Evolutionary conservation across 2,329 filamentous ascomycete species (phyloP), one percentile per base, ranked within the genome.

Genomic region (Fusarium drepaniforme): DNA sequence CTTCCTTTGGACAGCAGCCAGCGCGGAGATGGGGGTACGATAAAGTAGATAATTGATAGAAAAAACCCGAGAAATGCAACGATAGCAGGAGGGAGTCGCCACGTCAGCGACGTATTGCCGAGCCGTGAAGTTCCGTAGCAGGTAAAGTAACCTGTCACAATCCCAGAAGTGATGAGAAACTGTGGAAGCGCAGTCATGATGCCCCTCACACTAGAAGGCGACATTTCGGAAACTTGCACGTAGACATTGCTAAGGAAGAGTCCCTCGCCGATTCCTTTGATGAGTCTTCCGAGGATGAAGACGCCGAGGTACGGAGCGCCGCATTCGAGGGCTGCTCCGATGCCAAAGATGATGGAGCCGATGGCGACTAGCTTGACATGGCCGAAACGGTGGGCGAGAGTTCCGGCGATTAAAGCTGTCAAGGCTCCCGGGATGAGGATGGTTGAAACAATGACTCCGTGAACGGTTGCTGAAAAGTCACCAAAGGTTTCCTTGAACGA

Each of bases 401-500:
- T 84, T 2, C 91, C 87, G 0, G 90, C 89, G 40, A 92, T 84
- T 28, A 91, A 84, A 0, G 90, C 90, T 0, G 90, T 88, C 15
- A 92, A 80, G 0, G 88, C 90, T 8, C 89, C 91, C 0, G 90
- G 87, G 28, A 92, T 85, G 25, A 92, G 83, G 57, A 92, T 88
- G 0, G 87, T 88, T 0, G 90, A 92, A 18, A 92, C 90, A 8
- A 90, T 86, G 4, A 91, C 82, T 1, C 91, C 90, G 73, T 90
- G 90, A 1, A 91, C 77, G 0, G 87, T 88, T 0, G 90, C 84
- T 2, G 88, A 88, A 53, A 89, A 85, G 16, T 83, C 80, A 5
- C 90, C 90, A 75, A 91, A 88, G 5, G 84, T 84, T 3, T 81
- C 66, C 12, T 82, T 82, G 78, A 90, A 92, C 18, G 83, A 81